Evolutionary conservation across 148 eudicot genomes (phyloP), one percentile per base, ranked within the genome.

Genomic region (Heliamphora exappendiculata): DNA sequence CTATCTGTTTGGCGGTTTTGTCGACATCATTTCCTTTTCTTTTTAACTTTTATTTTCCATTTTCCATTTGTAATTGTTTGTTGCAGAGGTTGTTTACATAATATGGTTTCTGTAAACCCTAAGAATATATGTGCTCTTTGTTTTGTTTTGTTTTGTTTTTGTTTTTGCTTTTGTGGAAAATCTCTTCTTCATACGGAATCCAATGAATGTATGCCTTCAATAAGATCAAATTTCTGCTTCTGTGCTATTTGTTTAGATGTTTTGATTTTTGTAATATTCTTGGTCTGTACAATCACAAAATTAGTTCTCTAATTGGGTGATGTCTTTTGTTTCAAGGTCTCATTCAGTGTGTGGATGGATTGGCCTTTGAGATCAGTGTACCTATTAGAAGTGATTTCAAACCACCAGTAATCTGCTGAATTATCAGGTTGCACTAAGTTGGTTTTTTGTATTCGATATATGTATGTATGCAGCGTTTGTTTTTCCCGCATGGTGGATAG

Each of bases 391-490:
- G 57, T 67, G 12, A 54, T 33, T 47, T 7, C 47, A 39, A 65
- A 76, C 50, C 63, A 60, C 7, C 58, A 72, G 8, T 33, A 62
- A 28, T 51, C n/a, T 22, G 67, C 22, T 78, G 75, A 50, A 60
- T 78, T 72, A 19, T 49, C 45, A 33, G 62, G 34, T 71, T 14
- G 49, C 7, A 72, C 54, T n/a, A 75, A 3, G 39, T 54, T 11
- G 47, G 65, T 73, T n/a, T 19, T 73, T 33, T 71, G 26, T 49
- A 12, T 73, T 54, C 31, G 36, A 24, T 51, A 17, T 29, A 34
- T 54, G 49, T 7, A 54, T 42, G 58, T 73, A 20, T 53, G 19
- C 20, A 17, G 74, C 28, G 22, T 47, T 62, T 75, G 12, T 1
- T 22, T 29, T 67, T 67, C 10, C 39, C 14, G 44, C 22, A 67